Evolutionary conservation across 495 filamentous ascomycete genomes (phyloP).

Genomic region (Chaetomidium leptoderma): DNA sequence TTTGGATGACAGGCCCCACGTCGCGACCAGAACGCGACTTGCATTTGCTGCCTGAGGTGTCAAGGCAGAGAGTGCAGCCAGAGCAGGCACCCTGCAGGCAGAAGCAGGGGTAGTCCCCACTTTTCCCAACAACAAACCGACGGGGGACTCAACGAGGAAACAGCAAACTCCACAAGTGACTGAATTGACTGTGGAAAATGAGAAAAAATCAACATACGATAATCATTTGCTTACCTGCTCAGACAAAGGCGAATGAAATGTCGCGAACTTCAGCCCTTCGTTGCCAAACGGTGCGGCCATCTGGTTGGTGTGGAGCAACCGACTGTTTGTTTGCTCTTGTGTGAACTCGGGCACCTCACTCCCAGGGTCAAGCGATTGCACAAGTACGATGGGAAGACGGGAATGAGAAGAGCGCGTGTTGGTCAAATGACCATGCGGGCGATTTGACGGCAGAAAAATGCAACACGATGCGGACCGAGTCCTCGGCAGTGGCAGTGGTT

Average conservation of each 20-base stretch:
- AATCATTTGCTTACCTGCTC: too few relatives aligned
- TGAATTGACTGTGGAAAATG: neutral
- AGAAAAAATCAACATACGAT: too few relatives aligned
- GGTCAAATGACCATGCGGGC: neutral
- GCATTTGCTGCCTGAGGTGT: neutral
- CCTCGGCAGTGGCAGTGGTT: neutral
- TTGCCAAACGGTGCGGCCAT: neutral
- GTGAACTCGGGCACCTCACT: neutral
- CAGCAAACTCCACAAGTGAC: neutral
- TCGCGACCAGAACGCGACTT: neutral
- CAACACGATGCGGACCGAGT: constrained; percentile 10
- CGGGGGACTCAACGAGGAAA: neutral
- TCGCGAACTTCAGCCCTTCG: neutral
- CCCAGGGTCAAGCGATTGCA: neutral
- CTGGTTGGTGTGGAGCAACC: neutral
- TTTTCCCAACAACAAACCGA: neutral
- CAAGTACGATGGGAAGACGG: constrained; percentile 4
- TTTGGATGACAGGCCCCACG: neutral
- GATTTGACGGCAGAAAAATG: neutral
- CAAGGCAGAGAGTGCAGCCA: neutral
- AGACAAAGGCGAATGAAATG: neutral
- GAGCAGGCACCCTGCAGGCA: neutral
- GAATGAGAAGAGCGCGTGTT: too few relatives aligned
- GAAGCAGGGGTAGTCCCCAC: neutral
- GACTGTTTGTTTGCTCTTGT: constrained; percentile 6